These are phyloP conservation scores for Lasiosphaeriaceae sp. DNA, from an alignment of 495 filamentous ascomycete species.

Conservation along the genomic window DNA sequence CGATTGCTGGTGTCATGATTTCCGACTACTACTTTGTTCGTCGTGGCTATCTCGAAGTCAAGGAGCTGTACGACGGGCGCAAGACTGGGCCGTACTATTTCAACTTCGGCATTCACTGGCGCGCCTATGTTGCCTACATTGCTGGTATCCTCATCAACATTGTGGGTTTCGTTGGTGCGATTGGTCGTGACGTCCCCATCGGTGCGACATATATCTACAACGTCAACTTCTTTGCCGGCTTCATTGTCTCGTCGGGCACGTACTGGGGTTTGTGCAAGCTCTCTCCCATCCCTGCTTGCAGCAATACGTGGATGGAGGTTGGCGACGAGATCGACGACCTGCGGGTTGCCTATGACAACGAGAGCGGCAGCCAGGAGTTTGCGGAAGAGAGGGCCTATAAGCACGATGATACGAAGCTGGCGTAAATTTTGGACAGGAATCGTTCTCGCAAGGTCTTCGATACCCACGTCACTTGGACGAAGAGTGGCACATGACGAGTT, in stretches of 20 bases:
- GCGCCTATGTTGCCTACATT: constrained; percentile 80
- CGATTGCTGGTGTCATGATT: constrained; percentile 87
- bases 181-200: constrained; percentile 62
- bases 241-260: constrained; percentile 61
- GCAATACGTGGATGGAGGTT: constrained; percentile 77
- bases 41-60: constrained; percentile 74
- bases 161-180: constrained; percentile 82
- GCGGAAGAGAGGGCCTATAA: constrained; percentile 10
- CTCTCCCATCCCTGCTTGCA: constrained; percentile 70
- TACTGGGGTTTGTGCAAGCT: constrained; percentile 68
- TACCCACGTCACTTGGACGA: background rate
- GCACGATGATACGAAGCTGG: constrained; percentile 13
- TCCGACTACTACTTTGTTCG: constrained; percentile 89
- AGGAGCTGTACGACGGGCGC: constrained; percentile 72
- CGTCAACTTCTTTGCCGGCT: constrained; percentile 84
- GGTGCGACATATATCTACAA: constrained; percentile 87
- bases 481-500: background rate
- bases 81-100: constrained; percentile 68
- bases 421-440: constrained; percentile 2
- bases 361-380: constrained; percentile 19
- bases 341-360: constrained; percentile 42
- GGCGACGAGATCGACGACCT: constrained; percentile 59
- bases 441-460: constrained; percentile 1
- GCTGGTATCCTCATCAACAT: constrained; percentile 87
- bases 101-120: constrained; percentile 72